Evolutionary conservation across 495 filamentous ascomycete genomes (phyloP), one percentile per base, ranked within the genome.

Genomic region (Astrocystis sublimbata): DNA sequence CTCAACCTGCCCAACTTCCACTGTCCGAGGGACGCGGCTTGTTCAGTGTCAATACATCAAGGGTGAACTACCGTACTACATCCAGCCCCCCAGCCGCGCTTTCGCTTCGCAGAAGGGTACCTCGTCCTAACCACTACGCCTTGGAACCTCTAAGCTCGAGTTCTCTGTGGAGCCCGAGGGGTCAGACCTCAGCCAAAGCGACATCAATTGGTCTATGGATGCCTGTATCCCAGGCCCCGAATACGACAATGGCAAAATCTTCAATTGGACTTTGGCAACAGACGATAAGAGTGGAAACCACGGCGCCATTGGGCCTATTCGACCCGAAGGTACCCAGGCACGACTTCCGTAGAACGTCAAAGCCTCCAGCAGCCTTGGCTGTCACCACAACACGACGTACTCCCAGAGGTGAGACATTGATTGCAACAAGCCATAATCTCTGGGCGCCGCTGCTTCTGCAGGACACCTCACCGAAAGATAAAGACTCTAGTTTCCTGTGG

Each of bases 331-430:
- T 58, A 47, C 43, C 57, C 28, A 68, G 71, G 19, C 43, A 49
- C 12, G 65, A 67, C 35, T 73, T 61, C 58, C 75, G 75, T 21
- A 73, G 69, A 28, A 77, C 74, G 13, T 43, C 69, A 21, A 63
- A 71, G 61, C 68, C 75, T 56, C 73, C 75, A 42, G 75, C 71
- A 40, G 75, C 74, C 38, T 64, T 69, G 51, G 50, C 59, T 30
- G 13, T 9, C 43, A 19, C 15, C 21, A 10, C 47, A 26, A 67
- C 50, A 50, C 43, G 67, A 58, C 67, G 71, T 9, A 45, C 64
- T 21, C 59, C 58, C 13, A 57, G 43, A 40, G 69, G 73, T 41
- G 53, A 69, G 10, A 45, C 75, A 19, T 60, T 64, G 9, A 46
- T 15, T 6, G 59, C 75, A 40, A 66, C 57, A 15, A 79, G 74